Percentiles rank a stretch among this genome's conserved stretches.
phyloP scores from a whole-genome alignment of 768 basidiomycete species.

The Trametes villosa region DNA sequence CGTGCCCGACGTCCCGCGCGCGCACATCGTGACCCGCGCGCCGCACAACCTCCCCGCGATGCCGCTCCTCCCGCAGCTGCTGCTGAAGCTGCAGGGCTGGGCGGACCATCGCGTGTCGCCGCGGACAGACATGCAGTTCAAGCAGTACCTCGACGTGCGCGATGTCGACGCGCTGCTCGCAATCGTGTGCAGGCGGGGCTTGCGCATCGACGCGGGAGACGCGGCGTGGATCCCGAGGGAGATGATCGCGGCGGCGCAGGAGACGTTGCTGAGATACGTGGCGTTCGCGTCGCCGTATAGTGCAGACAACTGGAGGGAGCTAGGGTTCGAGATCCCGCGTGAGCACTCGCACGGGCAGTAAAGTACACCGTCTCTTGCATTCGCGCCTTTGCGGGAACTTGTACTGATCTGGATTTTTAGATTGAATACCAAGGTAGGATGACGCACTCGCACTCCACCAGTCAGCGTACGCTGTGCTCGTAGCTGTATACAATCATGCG shows the following conservation, averaged over 20 bases:
- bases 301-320: not conserved
- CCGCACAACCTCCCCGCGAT: constrained; percentile 31
- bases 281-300: not conserved
- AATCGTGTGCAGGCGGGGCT: constrained; percentile 31
- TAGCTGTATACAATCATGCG: no score
- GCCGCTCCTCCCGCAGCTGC: constrained; percentile 36
- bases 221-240: constrained; percentile 10
- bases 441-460: no score
- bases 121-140: constrained; percentile 39
- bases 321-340: not conserved
- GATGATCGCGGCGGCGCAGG: not conserved
- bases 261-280: not conserved
- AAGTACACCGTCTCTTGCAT: not conserved
- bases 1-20: constrained; percentile 30
- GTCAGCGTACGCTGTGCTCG: no score
- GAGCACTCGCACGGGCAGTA: not conserved
- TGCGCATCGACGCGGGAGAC: not conserved
- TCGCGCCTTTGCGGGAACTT: no score
- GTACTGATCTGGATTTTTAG: no score
- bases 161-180: constrained; percentile 48
- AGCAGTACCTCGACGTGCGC: constrained; percentile 44
- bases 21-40: constrained; percentile 11
- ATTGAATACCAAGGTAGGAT: no score
- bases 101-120: constrained; percentile 36
- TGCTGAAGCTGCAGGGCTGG: constrained; percentile 42